These are phyloP conservation scores for Scleromitrula shiraiana DNA, from an alignment of 2,329 filamentous ascomycete genomes.

Conservation along the genomic window DNA sequence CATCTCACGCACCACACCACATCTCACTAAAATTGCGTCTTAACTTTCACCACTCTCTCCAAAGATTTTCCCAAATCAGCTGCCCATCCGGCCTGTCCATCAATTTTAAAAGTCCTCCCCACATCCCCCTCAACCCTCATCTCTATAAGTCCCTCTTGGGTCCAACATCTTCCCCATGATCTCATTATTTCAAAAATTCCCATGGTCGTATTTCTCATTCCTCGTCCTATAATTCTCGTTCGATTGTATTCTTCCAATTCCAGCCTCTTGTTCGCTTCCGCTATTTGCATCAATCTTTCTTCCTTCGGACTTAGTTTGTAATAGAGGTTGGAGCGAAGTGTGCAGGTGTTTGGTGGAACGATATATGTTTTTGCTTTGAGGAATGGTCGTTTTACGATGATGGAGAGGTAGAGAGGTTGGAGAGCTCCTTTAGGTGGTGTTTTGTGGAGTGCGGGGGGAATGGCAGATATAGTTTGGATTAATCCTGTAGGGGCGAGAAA, in stretches of 20 bases:
- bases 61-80: conserved; percentile 51
- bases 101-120: conserved; percentile 1
- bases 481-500: conserved; percentile 49
- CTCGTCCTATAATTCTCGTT: conserved; percentile 48
- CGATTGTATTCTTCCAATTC: conserved; percentile 39
- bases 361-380: conserved; percentile 20
- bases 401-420: conserved; percentile 40
- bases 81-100: conserved; percentile 47
- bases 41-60: conserved; percentile 41
- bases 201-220: conserved; percentile 44
- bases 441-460: conserved; percentile 18
- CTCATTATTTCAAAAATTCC: conserved; percentile 36
- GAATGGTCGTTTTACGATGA: conserved; percentile 33
- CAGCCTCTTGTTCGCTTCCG: conserved; percentile 30
- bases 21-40: no score
- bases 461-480: conserved; percentile 36
- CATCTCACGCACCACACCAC: no score
- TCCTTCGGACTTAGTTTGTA: conserved; percentile 19
- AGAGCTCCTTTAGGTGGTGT: background rate
- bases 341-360: conserved; percentile 6
- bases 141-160: conserved; percentile 47
- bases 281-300: conserved; percentile 16
- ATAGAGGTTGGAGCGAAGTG: conserved; percentile 2
- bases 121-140: conserved; percentile 40
- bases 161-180: conserved; percentile 43